These are phyloP conservation scores for Clarkia xantiana DNA, from an alignment of 345 rosid genomes.

Conservation along the genomic window DNA sequence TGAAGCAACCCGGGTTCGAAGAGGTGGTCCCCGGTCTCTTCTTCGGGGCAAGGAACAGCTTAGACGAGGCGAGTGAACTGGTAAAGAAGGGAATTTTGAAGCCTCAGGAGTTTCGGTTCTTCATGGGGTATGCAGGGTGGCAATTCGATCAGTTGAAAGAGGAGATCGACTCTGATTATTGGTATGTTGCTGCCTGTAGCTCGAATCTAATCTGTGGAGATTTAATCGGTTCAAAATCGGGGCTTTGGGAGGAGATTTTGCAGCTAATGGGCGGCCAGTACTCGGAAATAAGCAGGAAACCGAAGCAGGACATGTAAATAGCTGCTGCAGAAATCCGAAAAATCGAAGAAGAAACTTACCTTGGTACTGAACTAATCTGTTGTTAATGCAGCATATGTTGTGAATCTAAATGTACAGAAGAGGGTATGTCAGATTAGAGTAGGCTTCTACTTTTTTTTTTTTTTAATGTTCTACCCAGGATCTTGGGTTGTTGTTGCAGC, in stretches of 20 bases:
- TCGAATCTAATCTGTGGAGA: conserved; percentile 47
- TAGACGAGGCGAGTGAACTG: conserved; percentile 70
- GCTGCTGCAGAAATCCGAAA: background rate
- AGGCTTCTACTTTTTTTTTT: conserved; percentile 4
- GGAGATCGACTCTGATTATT: conserved; percentile 67
- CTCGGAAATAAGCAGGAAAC: conserved; percentile 80
- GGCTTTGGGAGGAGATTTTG: conserved; percentile 83
- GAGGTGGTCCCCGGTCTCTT: conserved; percentile 73
- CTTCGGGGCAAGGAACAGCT: conserved; percentile 64
- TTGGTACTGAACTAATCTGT: background rate
- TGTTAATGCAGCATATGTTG: background rate
- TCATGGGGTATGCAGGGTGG: conserved; percentile 89
- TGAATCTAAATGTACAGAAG: conserved; percentile 47
- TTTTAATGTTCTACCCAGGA: conserved; percentile 8
- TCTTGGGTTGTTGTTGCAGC: conserved; percentile 1
- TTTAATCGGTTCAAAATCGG: conserved; percentile 29
- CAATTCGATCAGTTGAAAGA: conserved; percentile 78
- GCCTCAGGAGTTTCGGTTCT: conserved; percentile 76
- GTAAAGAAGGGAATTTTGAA: conserved; percentile 60
- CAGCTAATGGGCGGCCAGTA: conserved; percentile 83
- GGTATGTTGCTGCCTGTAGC: conserved; percentile 88
- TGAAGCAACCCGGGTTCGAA: conserved; percentile 55
- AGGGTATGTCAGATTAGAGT: background rate
- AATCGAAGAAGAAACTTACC: background rate
- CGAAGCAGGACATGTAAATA: conserved; percentile 60